A percentile compares a stretch with the other conserved stretches of the same genome.
Evolutionary conservation across 768 basidiomycete genomes (phyloP).

Genomic region (Leccinum rimulosum): DNA sequence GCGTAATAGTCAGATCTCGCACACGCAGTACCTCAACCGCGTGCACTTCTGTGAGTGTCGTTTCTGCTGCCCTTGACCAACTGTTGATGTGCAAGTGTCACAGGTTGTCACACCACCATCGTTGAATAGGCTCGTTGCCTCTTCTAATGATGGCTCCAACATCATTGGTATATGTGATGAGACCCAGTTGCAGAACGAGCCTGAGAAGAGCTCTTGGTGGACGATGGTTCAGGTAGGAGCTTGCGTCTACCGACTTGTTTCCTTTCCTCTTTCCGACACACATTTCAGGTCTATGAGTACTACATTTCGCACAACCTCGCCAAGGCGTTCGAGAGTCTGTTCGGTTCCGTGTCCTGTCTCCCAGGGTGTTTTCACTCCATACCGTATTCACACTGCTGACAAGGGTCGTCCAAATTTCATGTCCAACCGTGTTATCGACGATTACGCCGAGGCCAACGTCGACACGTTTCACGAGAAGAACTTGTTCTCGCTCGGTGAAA

Average conservation of each 20-base stretch:
- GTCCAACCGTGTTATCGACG: constrained; percentile 67
- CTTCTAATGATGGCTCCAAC: constrained; percentile 53
- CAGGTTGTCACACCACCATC: constrained; percentile 64
- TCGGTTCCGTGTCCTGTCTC: constrained; percentile 70
- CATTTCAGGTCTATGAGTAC: constrained; percentile 60
- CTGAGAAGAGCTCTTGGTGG: constrained; percentile 61
- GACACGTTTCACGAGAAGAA: constrained; percentile 76
- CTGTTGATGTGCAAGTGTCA: constrained; percentile 13
- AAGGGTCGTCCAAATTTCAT: constrained; percentile 71
- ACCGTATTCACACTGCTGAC: constrained; percentile 67
- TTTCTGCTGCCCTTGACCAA: not conserved
- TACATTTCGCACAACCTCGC: constrained; percentile 66
- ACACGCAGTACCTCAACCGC: constrained; percentile 66
- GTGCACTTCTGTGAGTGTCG: constrained; percentile 57
- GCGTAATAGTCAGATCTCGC: constrained; percentile 63
- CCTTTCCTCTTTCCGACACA: constrained; percentile 3
- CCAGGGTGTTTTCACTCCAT: constrained; percentile 71
- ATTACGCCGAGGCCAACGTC: constrained; percentile 62
- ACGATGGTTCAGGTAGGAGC: constrained; percentile 66
- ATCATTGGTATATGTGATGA: constrained; percentile 72
- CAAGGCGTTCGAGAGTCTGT: constrained; percentile 64
- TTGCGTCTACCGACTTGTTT: not conserved
- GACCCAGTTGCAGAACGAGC: constrained; percentile 63
- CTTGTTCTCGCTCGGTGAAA: constrained; percentile 57
- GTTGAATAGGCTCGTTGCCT: constrained; percentile 66